Evolutionary conservation across 805 yeast genomes (phyloP).

Genomic region (Kodamaea kaohsiungensis): DNA sequence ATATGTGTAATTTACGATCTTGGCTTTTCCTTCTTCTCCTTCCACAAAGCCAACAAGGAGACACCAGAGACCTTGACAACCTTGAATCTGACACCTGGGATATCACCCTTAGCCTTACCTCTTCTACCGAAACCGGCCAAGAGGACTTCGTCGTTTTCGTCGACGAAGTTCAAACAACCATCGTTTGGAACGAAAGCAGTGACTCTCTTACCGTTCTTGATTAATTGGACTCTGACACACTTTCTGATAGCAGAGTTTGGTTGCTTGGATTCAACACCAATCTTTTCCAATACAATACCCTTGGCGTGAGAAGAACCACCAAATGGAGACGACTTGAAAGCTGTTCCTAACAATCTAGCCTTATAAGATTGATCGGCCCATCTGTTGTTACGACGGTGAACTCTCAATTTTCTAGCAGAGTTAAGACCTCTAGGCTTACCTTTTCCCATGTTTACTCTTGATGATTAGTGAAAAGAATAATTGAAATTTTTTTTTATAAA

Average conservation of each 20-base stretch:
- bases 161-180: conserved; percentile 99
- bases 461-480: conserved; percentile 12
- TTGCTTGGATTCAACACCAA: conserved; percentile 99
- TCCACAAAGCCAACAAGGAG: conserved; percentile 98
- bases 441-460: conserved; percentile 75
- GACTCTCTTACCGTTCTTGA: conserved; percentile 99
- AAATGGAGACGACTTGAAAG: conserved; percentile 99
- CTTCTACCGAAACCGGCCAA: conserved; percentile 99
- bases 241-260: conserved; percentile 99
- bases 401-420: conserved; percentile 99
- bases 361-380: conserved; percentile 99
- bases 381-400: conserved; percentile 99
- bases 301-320: conserved; percentile 99
- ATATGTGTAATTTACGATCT: conserved; percentile 68
- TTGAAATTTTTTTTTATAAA: conserved; percentile 10
- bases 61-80: conserved; percentile 99
- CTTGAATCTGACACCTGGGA: conserved; percentile 99
- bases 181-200: conserved; percentile 99
- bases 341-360: conserved; percentile 98
- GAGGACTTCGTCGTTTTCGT: conserved; percentile 99
- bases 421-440: conserved; percentile 99
- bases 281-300: conserved; percentile 99
- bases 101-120: conserved; percentile 99
- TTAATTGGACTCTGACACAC: conserved; percentile 99
- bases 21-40: conserved; percentile 99